Conservation (phyloP, 2,329 filamentous ascomycete species). For the Fusarium scirpi region DNA sequence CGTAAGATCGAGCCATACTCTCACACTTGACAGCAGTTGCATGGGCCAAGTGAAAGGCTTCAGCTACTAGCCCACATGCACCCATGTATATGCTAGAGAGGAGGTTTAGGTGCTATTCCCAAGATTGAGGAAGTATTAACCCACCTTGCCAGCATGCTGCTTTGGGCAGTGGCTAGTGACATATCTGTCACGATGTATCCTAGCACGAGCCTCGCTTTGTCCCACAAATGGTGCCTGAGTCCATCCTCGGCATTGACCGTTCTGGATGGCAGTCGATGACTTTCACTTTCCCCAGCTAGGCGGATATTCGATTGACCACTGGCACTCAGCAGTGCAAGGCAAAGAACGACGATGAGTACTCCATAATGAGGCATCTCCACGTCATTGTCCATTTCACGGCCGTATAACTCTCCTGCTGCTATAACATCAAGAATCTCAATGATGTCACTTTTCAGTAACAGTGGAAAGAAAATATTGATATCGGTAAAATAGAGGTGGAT, state of each 20-base stretch:
- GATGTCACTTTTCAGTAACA: slow-evolving; percentile 7
- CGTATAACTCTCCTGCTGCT: background rate
- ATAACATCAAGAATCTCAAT: background rate
- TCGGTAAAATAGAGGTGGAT: slow-evolving; percentile 40
- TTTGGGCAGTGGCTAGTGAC: slow-evolving; percentile 44
- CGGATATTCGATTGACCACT: background rate
- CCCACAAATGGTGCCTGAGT: slow-evolving; percentile 29
- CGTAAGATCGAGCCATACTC: slow-evolving; percentile 33
- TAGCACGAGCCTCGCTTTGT: slow-evolving; percentile 41
- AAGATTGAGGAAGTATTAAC: fast-evolving
- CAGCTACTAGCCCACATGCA: slow-evolving; percentile 39
- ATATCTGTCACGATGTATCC: slow-evolving; percentile 39
- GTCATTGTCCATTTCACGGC: fast-evolving
- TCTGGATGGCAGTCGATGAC: too few relatives aligned
- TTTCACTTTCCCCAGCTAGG: too few relatives aligned
- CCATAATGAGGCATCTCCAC: slow-evolving; percentile 9
- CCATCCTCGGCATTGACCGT: too few relatives aligned
- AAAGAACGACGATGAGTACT: slow-evolving; percentile 16
- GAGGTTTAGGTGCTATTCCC: background rate
- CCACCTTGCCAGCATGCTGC: slow-evolving; percentile 48
- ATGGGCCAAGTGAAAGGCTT: slow-evolving; percentile 47
- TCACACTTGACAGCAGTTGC: slow-evolving; percentile 47
- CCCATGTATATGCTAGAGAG: slow-evolving; percentile 43
- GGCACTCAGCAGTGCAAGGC: slow-evolving; percentile 2
- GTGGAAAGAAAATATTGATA: slow-evolving; percentile 47